These are phyloP conservation scores for Beauveria sp. DNA, from an alignment of 2,329 filamentous ascomycete species.

Conservation along the genomic window DNA sequence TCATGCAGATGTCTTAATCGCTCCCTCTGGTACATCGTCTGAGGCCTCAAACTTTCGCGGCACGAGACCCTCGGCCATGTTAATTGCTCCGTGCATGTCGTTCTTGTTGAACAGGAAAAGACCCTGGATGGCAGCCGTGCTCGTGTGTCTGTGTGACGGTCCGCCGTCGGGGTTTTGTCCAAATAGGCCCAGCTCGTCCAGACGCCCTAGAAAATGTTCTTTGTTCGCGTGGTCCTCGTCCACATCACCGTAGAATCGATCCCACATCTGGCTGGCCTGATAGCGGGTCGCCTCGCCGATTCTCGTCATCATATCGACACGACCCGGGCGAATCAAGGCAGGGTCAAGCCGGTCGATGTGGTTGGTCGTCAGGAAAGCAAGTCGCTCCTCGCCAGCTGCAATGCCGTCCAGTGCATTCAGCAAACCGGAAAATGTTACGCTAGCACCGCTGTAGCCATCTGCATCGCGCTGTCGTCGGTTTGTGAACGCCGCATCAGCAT, in stretches of 20 bases:
- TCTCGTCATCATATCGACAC: slow-evolving; percentile 87
- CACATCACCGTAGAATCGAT: slow-evolving; percentile 84
- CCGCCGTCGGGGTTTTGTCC: slow-evolving; percentile 44
- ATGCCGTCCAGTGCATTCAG: slow-evolving; percentile 83
- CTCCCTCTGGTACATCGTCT: slow-evolving; percentile 27
- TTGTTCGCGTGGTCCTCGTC: slow-evolving; percentile 58
- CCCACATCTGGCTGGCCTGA: slow-evolving; percentile 84
- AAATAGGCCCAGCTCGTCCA: slow-evolving; percentile 65
- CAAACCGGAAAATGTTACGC: slow-evolving; percentile 88
- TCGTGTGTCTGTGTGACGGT: slow-evolving; percentile 51
- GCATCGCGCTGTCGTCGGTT: slow-evolving; percentile 69
- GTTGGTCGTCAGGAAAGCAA: slow-evolving; percentile 92
- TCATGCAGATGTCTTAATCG: slow-evolving; percentile 26
- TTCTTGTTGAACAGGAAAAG: slow-evolving; percentile 94
- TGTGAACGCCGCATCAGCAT: slow-evolving; percentile 84
- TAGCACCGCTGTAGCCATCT: slow-evolving; percentile 80
- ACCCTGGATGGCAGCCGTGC: slow-evolving; percentile 87
- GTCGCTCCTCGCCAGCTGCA: slow-evolving; percentile 88
- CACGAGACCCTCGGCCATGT: slow-evolving; percentile 63
- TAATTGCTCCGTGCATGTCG: slow-evolving; percentile 78
- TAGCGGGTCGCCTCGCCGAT: slow-evolving; percentile 81
- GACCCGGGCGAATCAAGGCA: slow-evolving; percentile 80
- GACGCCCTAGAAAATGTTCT: slow-evolving; percentile 60
- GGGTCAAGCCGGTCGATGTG: slow-evolving; percentile 85
- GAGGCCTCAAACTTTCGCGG: slow-evolving; percentile 48